Evolutionary conservation across 2,329 filamentous ascomycete genomes (phyloP).

Genomic region (Aspergillus sergii): DNA sequence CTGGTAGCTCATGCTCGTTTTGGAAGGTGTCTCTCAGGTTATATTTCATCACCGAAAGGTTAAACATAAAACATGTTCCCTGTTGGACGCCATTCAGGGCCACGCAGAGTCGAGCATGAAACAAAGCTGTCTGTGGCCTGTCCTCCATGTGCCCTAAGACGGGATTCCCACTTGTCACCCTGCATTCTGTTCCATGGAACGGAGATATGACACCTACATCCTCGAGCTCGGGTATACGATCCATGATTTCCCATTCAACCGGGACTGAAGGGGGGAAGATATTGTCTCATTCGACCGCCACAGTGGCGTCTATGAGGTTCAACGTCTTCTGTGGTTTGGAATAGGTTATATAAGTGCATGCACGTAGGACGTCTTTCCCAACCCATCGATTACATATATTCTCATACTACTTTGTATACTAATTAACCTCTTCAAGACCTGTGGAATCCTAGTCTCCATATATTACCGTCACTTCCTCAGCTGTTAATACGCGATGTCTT

Average conservation of each 20-base stretch:
- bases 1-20: not conserved
- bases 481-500: not conserved
- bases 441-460: not conserved
- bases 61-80: not conserved
- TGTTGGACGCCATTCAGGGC: not conserved
- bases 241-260: not conserved
- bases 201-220: not conserved
- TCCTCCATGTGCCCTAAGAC: not conserved
- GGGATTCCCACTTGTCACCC: not conserved
- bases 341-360: not conserved
- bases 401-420: not conserved
- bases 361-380: not conserved
- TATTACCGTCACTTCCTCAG: not conserved
- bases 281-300: not conserved
- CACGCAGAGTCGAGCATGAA: not conserved
- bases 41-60: not conserved
- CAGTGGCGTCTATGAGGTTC: not conserved
- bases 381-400: not conserved
- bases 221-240: not conserved
- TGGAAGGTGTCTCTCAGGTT: not conserved
- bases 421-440: not conserved
- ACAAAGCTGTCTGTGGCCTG: not conserved
- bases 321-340: no score
- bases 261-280: not conserved
- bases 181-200: not conserved